These are phyloP conservation scores for Papiliotrema flavescens DNA, from an alignment of 1,284 basidiomycete species.

Conservation along the genomic window DNA sequence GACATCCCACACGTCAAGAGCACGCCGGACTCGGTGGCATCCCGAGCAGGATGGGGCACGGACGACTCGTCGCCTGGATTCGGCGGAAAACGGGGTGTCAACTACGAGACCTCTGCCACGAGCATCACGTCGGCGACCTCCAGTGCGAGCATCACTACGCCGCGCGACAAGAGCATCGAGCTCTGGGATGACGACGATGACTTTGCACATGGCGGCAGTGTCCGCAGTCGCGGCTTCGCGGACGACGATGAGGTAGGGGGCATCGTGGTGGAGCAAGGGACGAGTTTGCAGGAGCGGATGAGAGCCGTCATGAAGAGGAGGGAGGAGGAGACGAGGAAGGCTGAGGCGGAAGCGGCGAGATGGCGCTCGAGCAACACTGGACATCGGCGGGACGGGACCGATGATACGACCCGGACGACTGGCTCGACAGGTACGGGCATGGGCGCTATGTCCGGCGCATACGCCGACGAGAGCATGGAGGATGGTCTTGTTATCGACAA, in stretches of 20 bases:
- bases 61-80: conserved; percentile 14
- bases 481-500: conserved; percentile 46
- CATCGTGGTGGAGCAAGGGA: conserved; percentile 45
- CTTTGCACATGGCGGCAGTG: too few species aligned
- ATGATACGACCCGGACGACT: conserved; percentile 2
- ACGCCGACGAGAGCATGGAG: conserved; percentile 47
- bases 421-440: too few species aligned
- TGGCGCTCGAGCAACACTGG: not conserved
- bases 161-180: not conserved
- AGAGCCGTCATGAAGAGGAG: too few species aligned
- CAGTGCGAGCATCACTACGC: not conserved
- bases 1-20: not conserved
- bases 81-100: too few species aligned
- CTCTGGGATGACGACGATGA: not conserved
- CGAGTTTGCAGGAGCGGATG: too few species aligned
- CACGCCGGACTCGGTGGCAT: not conserved
- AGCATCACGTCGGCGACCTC: not conserved
- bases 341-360: not conserved
- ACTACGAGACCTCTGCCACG: too few species aligned
- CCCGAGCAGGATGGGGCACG: not conserved
- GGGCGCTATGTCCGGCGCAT: too few species aligned
- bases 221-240: conserved; percentile 39
- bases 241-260: too few species aligned
- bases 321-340: not conserved
- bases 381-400: conserved; percentile 6